Percentiles rank a stretch among this genome's conserved stretches.
Conservation (phyloP, 768 basidiomycete genomes). For the Calocybe indica region DNA sequence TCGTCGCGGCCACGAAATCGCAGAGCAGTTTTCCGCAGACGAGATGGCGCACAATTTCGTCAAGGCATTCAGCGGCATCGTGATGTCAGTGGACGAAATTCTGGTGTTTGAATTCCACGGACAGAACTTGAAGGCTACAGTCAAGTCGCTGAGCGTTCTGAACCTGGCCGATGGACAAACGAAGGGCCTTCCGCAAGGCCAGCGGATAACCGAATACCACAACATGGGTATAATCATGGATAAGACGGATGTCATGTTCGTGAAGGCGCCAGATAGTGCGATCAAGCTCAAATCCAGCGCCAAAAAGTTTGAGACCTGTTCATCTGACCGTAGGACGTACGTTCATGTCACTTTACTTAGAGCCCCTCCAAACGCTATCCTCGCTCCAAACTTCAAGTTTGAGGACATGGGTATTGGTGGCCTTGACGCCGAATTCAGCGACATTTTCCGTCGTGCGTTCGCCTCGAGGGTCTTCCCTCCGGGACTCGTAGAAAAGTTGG, state of each 20-base stretch:
- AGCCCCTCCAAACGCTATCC: constrained; percentile 88
- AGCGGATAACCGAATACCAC: constrained; percentile 52
- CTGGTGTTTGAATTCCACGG: constrained; percentile 88
- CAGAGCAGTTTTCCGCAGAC: constrained; percentile 79
- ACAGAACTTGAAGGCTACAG: constrained; percentile 66
- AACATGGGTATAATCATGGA: constrained; percentile 78
- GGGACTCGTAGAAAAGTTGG: constrained; percentile 92
- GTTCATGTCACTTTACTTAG: constrained; percentile 28
- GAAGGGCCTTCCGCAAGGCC: constrained; percentile 86
- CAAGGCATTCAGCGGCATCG: constrained; percentile 64
- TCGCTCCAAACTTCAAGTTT: constrained; percentile 98
- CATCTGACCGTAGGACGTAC: background rate
- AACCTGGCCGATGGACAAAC: constrained; percentile 60
- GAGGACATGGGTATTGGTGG: constrained; percentile 99
- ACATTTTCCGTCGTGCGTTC: constrained; percentile 98
- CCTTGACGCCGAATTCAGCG: constrained; percentile 88
- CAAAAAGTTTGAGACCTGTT: constrained; percentile 57
- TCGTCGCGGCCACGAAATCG: constrained; percentile 44
- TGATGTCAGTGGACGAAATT: constrained; percentile 64
- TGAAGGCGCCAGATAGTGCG: constrained; percentile 73
- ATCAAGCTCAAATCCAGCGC: constrained; percentile 92
- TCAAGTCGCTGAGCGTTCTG: constrained; percentile 53
- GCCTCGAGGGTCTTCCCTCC: constrained; percentile 99
- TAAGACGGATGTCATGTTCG: constrained; percentile 85
- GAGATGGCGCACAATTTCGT: constrained; percentile 76